Evolutionary conservation across 2,329 filamentous ascomycete genomes (phyloP).

Genomic region (Corynespora cassiicola): DNA sequence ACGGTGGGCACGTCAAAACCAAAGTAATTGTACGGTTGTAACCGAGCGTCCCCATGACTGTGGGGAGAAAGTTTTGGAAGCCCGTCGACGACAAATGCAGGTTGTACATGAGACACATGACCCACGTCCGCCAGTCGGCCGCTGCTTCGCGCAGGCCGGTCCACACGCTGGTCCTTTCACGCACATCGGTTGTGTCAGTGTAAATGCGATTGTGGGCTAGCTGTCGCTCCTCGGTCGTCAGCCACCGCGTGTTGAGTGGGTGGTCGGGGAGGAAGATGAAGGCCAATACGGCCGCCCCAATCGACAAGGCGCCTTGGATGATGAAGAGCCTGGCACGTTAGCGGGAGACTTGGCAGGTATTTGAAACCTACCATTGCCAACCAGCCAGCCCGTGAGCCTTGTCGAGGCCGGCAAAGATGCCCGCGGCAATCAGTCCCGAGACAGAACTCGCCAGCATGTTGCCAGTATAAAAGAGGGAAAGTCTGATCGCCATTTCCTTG

Average conservation of each 20-base stretch:
- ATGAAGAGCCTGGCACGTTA: too few species aligned
- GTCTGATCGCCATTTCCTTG: constrained; percentile 31
- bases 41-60: too few species aligned
- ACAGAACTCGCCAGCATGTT: constrained; percentile 41
- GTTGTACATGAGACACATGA: constrained; percentile 11
- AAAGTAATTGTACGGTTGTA: too few species aligned
- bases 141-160: constrained; percentile 8
- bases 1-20: too few species aligned
- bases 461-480: constrained; percentile 36
- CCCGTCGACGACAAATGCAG: constrained; percentile 1
- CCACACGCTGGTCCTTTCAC: constrained; percentile 23
- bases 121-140: constrained; percentile 6
- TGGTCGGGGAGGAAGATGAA: constrained; percentile 24
- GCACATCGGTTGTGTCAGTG: constrained; percentile 51
- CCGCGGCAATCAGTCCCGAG: constrained; percentile 45
- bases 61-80: too few species aligned
- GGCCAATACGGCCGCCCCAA: constrained; percentile 13
- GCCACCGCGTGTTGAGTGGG: constrained; percentile 47
- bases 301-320: constrained; percentile 41
- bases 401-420: constrained; percentile 33
- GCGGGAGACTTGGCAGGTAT: too few species aligned
- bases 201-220: constrained; percentile 30
- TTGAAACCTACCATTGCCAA: constrained; percentile 44
- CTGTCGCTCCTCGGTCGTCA: constrained; percentile 51
- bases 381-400: constrained; percentile 43